These are phyloP conservation scores for Corynascus novoguineensis DNA, from an alignment of 495 filamentous ascomycete genomes.

Conservation along the genomic window DNA sequence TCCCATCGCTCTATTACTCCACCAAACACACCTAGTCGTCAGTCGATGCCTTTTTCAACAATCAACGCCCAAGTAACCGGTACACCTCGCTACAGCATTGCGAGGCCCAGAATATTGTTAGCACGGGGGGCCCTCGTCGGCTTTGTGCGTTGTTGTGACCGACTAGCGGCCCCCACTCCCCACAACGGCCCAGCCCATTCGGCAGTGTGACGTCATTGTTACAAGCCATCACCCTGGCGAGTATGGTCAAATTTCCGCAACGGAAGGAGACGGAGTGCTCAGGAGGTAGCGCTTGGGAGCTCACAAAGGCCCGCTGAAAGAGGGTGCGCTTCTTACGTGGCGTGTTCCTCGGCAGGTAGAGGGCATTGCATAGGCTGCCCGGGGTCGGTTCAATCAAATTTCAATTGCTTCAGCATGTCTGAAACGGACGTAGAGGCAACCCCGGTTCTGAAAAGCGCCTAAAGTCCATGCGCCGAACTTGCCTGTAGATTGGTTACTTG, in stretches of 20 bases:
- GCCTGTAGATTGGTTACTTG: too few relatives aligned
- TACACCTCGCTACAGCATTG: too few relatives aligned
- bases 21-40: too few relatives aligned
- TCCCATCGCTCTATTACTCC: too few relatives aligned
- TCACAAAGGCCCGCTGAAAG: background rate
- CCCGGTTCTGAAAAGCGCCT: background rate
- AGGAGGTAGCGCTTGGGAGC: background rate
- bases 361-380: background rate
- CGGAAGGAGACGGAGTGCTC: background rate
- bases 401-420: background rate
- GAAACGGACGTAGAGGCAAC: background rate
- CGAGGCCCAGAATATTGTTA: too few relatives aligned
- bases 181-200: background rate
- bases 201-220: conserved; percentile 8
- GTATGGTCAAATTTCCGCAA: conserved; percentile 3
- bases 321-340: conserved; percentile 2
- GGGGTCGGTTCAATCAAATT: background rate
- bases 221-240: background rate
- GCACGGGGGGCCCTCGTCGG: too few relatives aligned
- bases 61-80: too few relatives aligned
- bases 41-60: too few relatives aligned
- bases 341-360: background rate
- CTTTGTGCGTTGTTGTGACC: too few relatives aligned
- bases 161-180: too few relatives aligned
- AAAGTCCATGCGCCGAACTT: too few relatives aligned